phyloP scores from a whole-genome alignment of 2,329 filamentous ascomycete species.

The Calonectria hawksworthii region DNA sequence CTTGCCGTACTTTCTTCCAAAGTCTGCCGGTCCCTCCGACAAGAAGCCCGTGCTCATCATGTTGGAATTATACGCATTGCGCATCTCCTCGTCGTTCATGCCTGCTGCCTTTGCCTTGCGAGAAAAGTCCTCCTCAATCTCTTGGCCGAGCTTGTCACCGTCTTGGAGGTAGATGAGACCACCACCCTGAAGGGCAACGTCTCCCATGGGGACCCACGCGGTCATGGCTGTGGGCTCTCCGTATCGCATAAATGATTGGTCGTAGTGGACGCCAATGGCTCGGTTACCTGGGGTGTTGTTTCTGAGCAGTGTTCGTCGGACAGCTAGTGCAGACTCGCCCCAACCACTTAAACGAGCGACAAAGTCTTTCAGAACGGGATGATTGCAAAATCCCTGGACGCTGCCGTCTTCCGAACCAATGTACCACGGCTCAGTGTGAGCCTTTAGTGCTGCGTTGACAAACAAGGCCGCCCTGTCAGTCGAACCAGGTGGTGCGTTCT shows the following conservation, averaged over 20 bases:
- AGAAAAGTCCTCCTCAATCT: slow-evolving; percentile 65
- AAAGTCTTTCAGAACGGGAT: slow-evolving; percentile 63
- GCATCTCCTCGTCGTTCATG: slow-evolving; percentile 66
- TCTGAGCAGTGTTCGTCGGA: slow-evolving; percentile 63
- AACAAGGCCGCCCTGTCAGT: slow-evolving; percentile 42
- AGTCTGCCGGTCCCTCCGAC: slow-evolving; percentile 61
- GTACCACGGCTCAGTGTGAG: slow-evolving; percentile 68
- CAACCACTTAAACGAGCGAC: slow-evolving; percentile 67
- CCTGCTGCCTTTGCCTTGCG: slow-evolving; percentile 63
- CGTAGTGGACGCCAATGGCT: slow-evolving; percentile 73
- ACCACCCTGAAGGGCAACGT: slow-evolving; percentile 67
- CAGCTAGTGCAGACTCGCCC: slow-evolving; percentile 60
- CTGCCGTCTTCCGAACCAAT: slow-evolving; percentile 28
- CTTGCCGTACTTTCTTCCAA: slow-evolving; percentile 46
- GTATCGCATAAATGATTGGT: slow-evolving; percentile 70
- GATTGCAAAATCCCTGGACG: slow-evolving; percentile 60
- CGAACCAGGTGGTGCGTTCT: slow-evolving; percentile 62
- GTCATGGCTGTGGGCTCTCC: slow-evolving; percentile 69
- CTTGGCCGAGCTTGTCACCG: slow-evolving; percentile 55
- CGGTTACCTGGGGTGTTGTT: slow-evolving; percentile 70
- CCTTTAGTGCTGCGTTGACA: slow-evolving; percentile 61
- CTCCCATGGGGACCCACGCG: slow-evolving; percentile 71
- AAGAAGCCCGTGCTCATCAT: slow-evolving; percentile 71
- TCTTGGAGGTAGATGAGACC: slow-evolving; percentile 72
- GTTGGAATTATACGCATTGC: slow-evolving; percentile 68